Percentiles rank a stretch among this genome's conserved stretches.
Evolutionary conservation across 768 basidiomycete species (phyloP).

Genomic region (Boletus barrowsii): DNA sequence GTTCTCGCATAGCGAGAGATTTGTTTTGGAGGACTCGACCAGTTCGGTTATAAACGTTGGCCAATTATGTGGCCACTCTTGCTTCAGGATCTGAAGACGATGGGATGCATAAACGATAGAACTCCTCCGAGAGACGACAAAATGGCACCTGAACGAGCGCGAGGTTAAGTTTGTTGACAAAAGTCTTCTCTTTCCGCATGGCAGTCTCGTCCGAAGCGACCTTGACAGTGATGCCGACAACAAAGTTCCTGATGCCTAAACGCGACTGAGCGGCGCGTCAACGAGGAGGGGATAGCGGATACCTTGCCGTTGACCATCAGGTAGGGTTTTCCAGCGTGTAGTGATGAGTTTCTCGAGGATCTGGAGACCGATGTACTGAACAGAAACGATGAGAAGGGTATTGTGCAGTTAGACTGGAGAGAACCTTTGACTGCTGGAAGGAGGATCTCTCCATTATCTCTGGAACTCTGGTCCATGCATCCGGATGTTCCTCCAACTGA

Average conservation of each 20-base stretch:
- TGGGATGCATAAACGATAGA: conserved; percentile 3
- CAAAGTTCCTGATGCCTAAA: conserved; percentile 91
- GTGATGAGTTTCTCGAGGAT: conserved; percentile 94
- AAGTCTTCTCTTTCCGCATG: conserved; percentile 90
- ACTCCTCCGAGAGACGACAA: neutral
- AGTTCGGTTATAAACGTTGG: conserved; percentile 96
- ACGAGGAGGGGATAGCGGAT: conserved; percentile 3
- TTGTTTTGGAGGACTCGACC: conserved; percentile 95
- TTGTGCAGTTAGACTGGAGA: neutral
- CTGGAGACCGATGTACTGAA: conserved; percentile 92
- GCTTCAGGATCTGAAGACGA: conserved; percentile 81
- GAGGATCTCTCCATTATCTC: conserved; percentile 83
- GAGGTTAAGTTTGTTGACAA: conserved; percentile 93
- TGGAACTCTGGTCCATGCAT: conserved; percentile 96
- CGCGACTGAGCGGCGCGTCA: conserved; percentile 10
- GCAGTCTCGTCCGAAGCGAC: conserved; percentile 87
- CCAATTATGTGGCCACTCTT: conserved; percentile 99
- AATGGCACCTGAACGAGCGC: conserved; percentile 83
- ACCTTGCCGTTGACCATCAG: conserved; percentile 93
- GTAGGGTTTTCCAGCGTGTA: conserved; percentile 94
- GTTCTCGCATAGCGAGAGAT: conserved; percentile 96
- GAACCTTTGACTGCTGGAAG: conserved; percentile 84
- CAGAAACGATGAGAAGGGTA: conserved; percentile 13
- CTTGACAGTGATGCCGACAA: conserved; percentile 90
- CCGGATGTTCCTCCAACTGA: conserved; percentile 93